A percentile compares a stretch with the other conserved stretches of the same genome.
Conservation (phyloP, 225 moss, liverwort and hornwort species). For the Pseudisothecium myosuroides region DNA sequence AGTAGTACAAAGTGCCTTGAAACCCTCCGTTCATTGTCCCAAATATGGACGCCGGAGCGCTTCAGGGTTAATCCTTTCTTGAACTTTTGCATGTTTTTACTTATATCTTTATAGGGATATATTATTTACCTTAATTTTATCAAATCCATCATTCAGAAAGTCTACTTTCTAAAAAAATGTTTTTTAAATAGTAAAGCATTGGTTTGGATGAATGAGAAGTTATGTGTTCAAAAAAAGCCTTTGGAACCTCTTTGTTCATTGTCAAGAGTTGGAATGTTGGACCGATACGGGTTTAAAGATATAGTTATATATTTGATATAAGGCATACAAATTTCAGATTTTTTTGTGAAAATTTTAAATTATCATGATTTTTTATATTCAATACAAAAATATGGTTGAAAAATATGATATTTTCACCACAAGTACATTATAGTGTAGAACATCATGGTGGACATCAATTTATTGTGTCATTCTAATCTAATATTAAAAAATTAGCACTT, state of each 20-base stretch:
- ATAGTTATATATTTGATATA: too few relatives aligned
- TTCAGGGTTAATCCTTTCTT: not conserved
- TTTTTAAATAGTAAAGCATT: not conserved
- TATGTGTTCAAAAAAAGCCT: not conserved
- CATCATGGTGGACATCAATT: not conserved
- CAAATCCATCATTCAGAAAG: not conserved
- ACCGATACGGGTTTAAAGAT: not conserved
- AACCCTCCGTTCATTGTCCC: too few relatives aligned
- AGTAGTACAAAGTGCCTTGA: too few relatives aligned
- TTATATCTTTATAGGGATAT: not conserved
- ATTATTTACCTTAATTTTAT: not conserved
- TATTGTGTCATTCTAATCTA: not conserved
- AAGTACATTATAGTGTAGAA: not conserved
- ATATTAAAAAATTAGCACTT: not conserved
- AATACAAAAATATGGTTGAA: not conserved
- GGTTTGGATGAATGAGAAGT: not conserved
- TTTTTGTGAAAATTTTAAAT: not conserved
- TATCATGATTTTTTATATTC: not conserved
- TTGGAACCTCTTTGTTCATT: rapidly evolving
- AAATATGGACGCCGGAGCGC: too few relatives aligned
- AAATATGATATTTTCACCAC: not conserved
- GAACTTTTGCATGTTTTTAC: not conserved
- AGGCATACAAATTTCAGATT: not conserved
- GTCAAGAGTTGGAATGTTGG: rapidly evolving
- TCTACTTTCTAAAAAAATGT: not conserved